Percentiles rank a stretch among this genome's conserved stretches.
Conservation (phyloP, 1,139 yeast genomes). For the Pichia norvegensis region DNA sequence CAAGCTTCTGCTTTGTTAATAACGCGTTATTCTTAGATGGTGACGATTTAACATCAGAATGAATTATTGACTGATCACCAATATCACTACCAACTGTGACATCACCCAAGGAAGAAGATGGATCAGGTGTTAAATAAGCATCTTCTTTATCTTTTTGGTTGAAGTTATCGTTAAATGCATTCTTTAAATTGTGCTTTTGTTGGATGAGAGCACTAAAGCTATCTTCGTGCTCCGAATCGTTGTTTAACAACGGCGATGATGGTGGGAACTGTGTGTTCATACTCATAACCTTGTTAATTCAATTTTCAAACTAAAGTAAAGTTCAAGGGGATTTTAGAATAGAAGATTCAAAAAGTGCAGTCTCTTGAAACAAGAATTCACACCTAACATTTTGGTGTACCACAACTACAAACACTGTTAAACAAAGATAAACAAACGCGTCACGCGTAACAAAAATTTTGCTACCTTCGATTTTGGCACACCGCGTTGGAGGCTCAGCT, state of each 20-base stretch:
- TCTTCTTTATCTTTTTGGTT: background rate
- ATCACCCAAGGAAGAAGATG: constrained; percentile 33
- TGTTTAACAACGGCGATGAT: constrained; percentile 18
- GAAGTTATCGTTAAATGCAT: background rate
- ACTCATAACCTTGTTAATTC: constrained; percentile 8
- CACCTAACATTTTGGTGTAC: background rate
- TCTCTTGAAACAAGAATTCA: background rate
- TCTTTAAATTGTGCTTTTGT: background rate
- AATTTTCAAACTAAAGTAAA: background rate
- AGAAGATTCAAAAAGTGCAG: background rate
- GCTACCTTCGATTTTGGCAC: background rate
- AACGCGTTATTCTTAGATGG: background rate
- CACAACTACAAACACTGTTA: background rate
- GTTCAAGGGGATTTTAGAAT: background rate
- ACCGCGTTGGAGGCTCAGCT: background rate
- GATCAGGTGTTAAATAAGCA: constrained; percentile 37
- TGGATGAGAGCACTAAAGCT: background rate
- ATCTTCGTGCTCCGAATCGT: constrained; percentile 7
- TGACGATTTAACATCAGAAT: background rate
- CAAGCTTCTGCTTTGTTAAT: background rate
- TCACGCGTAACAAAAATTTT: background rate
- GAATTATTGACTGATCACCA: constrained; percentile 1
- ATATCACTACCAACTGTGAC: constrained; percentile 19
- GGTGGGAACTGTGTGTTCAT: constrained; percentile 19
- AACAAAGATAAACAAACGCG: constrained; percentile 3